Evolutionary conservation across 768 basidiomycete species (phyloP).

Genomic region (Termitomyces sp.): DNA sequence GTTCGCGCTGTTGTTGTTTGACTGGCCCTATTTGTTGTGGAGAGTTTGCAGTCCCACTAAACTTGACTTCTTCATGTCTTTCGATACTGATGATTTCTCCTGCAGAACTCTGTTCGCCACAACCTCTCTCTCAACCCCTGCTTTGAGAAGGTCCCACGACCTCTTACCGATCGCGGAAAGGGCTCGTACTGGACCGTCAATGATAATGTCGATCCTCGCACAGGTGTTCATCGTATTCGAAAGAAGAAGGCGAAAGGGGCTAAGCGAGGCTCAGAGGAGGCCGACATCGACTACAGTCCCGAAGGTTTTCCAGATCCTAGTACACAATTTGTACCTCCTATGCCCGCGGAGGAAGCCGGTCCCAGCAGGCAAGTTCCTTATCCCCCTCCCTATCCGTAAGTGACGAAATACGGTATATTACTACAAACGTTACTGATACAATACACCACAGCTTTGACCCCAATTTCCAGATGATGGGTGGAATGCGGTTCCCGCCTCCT

Average conservation of each 20-base stretch:
- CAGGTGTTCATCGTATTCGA: constrained; percentile 84
- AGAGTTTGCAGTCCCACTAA: constrained; percentile 36
- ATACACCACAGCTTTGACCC: constrained; percentile 62
- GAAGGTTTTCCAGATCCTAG: constrained; percentile 56
- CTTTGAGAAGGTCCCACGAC: constrained; percentile 90
- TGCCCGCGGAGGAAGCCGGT: constrained; percentile 60
- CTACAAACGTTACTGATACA: constrained; percentile 11
- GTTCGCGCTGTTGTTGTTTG: constrained; percentile 67
- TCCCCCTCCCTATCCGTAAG: constrained; percentile 63
- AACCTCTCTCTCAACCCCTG: constrained; percentile 89
- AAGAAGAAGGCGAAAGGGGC: constrained; percentile 78
- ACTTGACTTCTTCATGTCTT: constrained; percentile 22
- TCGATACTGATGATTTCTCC: constrained; percentile 25
- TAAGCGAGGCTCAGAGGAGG: constrained; percentile 55
- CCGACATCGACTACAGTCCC: constrained; percentile 65
- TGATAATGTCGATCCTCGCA: constrained; percentile 85
- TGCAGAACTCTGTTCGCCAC: constrained; percentile 86
- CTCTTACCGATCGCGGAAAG: constrained; percentile 86
- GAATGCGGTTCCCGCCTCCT: constrained; percentile 62
- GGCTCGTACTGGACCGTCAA: constrained; percentile 94
- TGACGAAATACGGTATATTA: constrained; percentile 10
- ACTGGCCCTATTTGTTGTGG: constrained; percentile 61
- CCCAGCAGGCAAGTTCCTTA: constrained; percentile 58
- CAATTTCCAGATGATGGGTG: constrained; percentile 65
- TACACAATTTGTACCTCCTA: constrained; percentile 54